These are phyloP conservation scores for Chenopodium quinoa DNA, from an alignment of 148 eudicot species.

Conservation along the genomic window DNA sequence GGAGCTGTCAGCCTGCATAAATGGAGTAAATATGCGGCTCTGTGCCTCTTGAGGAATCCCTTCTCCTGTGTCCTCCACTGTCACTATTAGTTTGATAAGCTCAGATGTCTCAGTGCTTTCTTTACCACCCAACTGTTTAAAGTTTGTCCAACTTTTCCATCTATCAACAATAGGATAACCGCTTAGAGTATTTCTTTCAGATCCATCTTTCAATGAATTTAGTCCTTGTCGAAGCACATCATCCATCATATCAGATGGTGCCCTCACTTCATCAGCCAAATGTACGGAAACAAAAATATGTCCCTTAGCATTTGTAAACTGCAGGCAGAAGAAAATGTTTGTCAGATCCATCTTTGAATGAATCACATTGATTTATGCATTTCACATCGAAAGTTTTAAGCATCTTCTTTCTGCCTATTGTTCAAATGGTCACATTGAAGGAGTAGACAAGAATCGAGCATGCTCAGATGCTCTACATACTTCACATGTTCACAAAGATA, in stretches of 20 bases:
- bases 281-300: constrained; percentile 89
- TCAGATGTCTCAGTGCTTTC: constrained; percentile 29
- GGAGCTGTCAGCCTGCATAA: constrained; percentile 98
- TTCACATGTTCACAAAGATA: not conserved
- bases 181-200: constrained; percentile 51
- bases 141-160: constrained; percentile 63
- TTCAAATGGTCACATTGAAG: not conserved
- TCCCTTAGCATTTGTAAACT: constrained; percentile 80
- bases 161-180: constrained; percentile 71
- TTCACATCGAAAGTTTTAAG: not conserved
- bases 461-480: not conserved
- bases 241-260: constrained; percentile 44
- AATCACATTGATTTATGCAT: not conserved
- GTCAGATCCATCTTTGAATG: not conserved
- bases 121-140: constrained; percentile 33
- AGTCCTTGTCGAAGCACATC: constrained; percentile 53
- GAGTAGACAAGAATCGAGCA: not conserved
- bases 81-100: constrained; percentile 52
- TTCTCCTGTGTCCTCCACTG: constrained; percentile 90
- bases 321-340: constrained; percentile 21
- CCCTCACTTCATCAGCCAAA: constrained; percentile 62
- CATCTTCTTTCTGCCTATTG: not conserved
- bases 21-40: constrained; percentile 70
- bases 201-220: constrained; percentile 23
- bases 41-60: constrained; percentile 81